phyloP scores from a whole-genome alignment of 441 rosid genomes.

The Populus hybrid region DNA sequence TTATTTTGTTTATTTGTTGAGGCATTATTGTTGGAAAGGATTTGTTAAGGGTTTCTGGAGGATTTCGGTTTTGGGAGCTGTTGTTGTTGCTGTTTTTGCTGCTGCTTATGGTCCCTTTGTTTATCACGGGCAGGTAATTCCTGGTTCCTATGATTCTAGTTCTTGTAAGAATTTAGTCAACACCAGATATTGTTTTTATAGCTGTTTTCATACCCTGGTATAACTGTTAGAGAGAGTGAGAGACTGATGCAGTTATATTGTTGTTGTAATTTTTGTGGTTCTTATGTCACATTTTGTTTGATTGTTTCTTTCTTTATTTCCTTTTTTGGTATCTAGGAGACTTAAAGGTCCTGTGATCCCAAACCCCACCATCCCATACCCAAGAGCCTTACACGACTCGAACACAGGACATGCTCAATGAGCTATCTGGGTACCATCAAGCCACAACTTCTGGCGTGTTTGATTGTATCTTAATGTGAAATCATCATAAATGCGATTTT shows the following conservation, averaged over 20 bases:
- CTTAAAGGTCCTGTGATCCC: not conserved
- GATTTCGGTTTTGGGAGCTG: constrained; percentile 53
- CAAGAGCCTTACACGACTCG: not conserved
- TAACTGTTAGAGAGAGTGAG: not conserved
- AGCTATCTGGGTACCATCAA: not conserved
- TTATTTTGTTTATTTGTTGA: constrained; percentile 74
- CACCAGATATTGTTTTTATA: not conserved
- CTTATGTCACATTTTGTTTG: not conserved
- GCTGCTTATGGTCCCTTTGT: constrained; percentile 77
- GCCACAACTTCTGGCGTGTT: not conserved
- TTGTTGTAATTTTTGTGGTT: not conserved
- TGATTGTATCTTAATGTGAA: not conserved
- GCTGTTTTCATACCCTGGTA: not conserved
- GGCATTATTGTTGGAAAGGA: constrained; percentile 83
- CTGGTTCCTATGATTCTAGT: not conserved
- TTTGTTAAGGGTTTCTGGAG: constrained; percentile 45
- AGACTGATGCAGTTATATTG: not conserved
- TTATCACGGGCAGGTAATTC: constrained; percentile 68
- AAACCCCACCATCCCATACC: not conserved
- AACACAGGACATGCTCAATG: not conserved
- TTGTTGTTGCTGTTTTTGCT: constrained; percentile 58
- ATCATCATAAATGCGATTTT: not conserved
- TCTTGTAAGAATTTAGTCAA: not conserved
- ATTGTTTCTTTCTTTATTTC: not conserved
- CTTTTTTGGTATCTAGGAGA: not conserved